Evolutionary conservation across 805 yeast genomes (phyloP), one percentile per base, ranked within the genome.

Genomic region (Ogataea methanolica): DNA sequence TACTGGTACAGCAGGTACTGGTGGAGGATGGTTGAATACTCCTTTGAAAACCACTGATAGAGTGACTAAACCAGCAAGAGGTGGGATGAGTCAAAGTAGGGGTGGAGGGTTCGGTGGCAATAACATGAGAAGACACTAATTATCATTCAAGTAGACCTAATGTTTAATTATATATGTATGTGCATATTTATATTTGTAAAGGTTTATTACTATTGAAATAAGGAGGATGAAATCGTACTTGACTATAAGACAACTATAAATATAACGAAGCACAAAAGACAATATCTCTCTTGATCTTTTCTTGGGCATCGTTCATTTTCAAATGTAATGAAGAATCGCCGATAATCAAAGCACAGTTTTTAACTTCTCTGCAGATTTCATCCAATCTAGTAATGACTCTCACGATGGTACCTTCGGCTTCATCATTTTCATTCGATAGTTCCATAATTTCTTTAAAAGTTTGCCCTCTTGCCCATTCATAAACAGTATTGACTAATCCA

Each of bases 391-490:
- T 89, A 41, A 94, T 92, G 5, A 94, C 98, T 61, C 99, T 78
- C 21, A 94, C 99, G 61, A 94, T 94, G 0, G 96, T 88, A 38
- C 99, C 99, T 68, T 94, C 99, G 21, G 66, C 63, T 44, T 65
- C 69, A 44, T 55, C 61, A 35, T 89, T 91, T 58, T 91, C 96
- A 17, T 82, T 83, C 48, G 96, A 88, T 53, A 89, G 76, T 50
- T 80, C 84, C 85, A 91, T 94, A 54, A 94, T 92, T 48, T 89
- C 95, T 54, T 85, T 85, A 71, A 94, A 94, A 0, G 95, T 77
- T 74, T 84, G 76, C 2, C 99, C 99, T 54, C 95, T 76, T 1
- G 98, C 97, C 99, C 99, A 94, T 68, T 94, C 97, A 64, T 92
- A 94, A 5, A 92, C 96, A 12, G 89, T 96, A 63, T 90, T 92